Base-by-base conservation (phyloP, 2,329 filamentous ascomycete species). In the Leptographium lundbergii region DNA sequence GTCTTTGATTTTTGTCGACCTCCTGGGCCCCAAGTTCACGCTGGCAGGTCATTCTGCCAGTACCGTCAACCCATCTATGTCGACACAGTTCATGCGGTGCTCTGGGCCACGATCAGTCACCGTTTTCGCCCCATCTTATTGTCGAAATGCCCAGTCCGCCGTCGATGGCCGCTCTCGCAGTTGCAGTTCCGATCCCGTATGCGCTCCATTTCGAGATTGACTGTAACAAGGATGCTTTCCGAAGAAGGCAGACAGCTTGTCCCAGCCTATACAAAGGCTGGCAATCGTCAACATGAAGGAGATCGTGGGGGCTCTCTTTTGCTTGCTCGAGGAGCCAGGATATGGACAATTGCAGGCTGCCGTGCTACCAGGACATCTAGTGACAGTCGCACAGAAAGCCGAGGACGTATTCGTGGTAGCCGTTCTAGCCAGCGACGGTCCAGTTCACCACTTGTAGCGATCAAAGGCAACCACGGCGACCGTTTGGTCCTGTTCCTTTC, bases 321-420 rank as follows among this genome's bases (percentile, higher is more conserved):
- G 54, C 42, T 17, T 61, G 56, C n/a, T 57, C 57, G 22, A 89
- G 73, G 67, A 89, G 87, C 70, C 82, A 81, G 6, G 76, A 70
- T 67, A 89, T 81, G 27, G 84, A 87, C 50, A 67, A 70, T 54
- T 78, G 77, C 29, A 90, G 75, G 68, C 84, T 86, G n/a, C 71
- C 76, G 69, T 90, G 87, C 73, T 89, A 80, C 74, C 78, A 79
- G 1, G 82, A 80, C 84, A 89, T 88, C 86, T 87, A 90, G 59
- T 88, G 77, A 66, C 86, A 89, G 70, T 90, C 86, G 62, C 85
- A 84, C 0, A 82, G 83, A n/a, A 89, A 71, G 48, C 90, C 74
- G 60, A 84, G 78, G 53, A 81, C 81, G 66, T 84, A 88, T 1
- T 67, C 67, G 60, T 70, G 70, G 47, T 64, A 64, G 60, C 66